Evolutionary conservation across 139 green algal genomes (phyloP), one percentile per base, ranked within the genome.

Genomic region (Chlorella sp.): DNA sequence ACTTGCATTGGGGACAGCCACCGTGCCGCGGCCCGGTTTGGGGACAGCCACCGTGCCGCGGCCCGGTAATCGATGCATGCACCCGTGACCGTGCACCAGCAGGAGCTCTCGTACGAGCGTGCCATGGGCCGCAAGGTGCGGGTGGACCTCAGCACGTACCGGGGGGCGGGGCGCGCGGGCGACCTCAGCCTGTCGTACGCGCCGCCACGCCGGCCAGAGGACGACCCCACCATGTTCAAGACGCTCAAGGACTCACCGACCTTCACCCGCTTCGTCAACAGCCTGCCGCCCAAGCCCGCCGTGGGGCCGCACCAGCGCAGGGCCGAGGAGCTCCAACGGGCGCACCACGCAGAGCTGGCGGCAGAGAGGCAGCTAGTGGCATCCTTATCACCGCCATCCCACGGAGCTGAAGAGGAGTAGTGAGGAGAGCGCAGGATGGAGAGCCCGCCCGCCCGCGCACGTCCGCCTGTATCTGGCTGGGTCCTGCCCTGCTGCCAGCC

Each of bases 241-340:
- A 67, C 62, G 1, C 70, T 85, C 27, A 85, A 82, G 49, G 80
- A 85, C 55, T 51, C 69, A 1, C 80, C 80, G 4, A 82, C 80
- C 0, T 85, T 82, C 61, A 62, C 70, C 30, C 64, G 80, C 2
- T 85, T 85, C 32, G 72, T 71, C 26, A 65, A 70, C 26, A 69
- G 35, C n/a, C 64, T 85, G 55, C 80, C 80, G 2, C n/a, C 73
- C 35, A 77, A 77, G 70, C 72, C 75, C 0, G 59, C 69, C 0
- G 72, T 80, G 24, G 80, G 72, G 60, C 75, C 75, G 23, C 75
- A 82, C 60, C 63, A 80, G 75, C 75, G 80, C 24, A 69, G 69
- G 4, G 36, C 72, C 50, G 65, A 78, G 49, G 67, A 72, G 1
- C 20, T 62, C 42, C 55, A 59, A 42, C 35, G 71, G 5, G 10